Base-by-base conservation (phyloP, 2,329 filamentous ascomycete species). In the Aspergillus unguis region DNA sequence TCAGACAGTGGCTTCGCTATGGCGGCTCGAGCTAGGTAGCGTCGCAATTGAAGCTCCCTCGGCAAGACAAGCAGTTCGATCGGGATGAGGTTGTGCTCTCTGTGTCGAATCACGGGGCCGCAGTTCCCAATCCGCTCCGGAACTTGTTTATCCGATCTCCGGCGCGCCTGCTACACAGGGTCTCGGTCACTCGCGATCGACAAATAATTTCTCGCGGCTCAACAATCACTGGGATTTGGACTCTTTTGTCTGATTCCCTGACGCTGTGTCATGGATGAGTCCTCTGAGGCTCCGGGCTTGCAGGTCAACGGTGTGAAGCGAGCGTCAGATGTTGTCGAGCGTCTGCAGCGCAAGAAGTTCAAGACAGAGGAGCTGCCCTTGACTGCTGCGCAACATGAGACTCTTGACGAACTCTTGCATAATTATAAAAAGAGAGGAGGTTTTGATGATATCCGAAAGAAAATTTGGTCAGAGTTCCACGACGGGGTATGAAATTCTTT, bases 361-460 rank as follows among this genome's bases (percentile, higher is more conserved):
- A 83, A 83, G 65, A 72, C 80, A 27, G 80, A 81, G 3, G 84
- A 86, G 58, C 74, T 86, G 27, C 84, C 84, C 3, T 72, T 86
- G 31, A 78, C 80, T 26, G 76, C 80, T 50, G 69, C 77, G 33
- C 82, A 86, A 65, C 79, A 81, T 55, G 73, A 77, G 5, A 77
- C 78, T 26, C 84, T 86, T 50, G 83, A 86, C 65, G 75, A 75
- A 58, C 75, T 86, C 41, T 74, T 85, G 17, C 78, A 84, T 63
- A 81, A 80, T 0, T 85, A 85, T 67, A 85, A 85, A 69, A 86
- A 85, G 69, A 85, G 84, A 66, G 84, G 84, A 57, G 81, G 83
- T 51, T 86, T 85, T 62, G 84, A 86, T 65, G 73, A 71, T 45
- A 70, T 85, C 50, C 79, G 84, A 53, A 86, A 85, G 66, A 77